These are phyloP conservation scores for Coemansia sp. DNA, from an alignment of 192 early-diverging fungal genomes.

Conservation along the genomic window DNA sequence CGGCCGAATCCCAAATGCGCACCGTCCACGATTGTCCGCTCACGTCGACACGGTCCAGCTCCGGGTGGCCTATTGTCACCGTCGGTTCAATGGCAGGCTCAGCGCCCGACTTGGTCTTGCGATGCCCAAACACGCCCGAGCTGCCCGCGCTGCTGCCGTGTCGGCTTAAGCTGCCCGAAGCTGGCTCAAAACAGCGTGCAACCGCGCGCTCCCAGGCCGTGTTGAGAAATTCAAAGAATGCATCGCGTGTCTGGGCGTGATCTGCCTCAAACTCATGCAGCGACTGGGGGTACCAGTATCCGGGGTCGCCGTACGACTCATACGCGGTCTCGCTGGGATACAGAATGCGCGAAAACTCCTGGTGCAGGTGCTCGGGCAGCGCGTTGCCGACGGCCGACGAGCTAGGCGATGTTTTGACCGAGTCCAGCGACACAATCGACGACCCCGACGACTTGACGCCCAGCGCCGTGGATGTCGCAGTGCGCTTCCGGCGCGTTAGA, in stretches of 20 bases:
- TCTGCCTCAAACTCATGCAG: conserved; percentile 51
- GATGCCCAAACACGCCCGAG: conserved; percentile 12
- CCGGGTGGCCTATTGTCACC: conserved; percentile 26
- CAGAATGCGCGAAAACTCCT: conserved; percentile 43
- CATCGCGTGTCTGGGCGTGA: conserved; percentile 35
- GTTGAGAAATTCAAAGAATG: conserved; percentile 47
- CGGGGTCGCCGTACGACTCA: conserved; percentile 47
- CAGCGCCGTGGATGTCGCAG: conserved; percentile 8
- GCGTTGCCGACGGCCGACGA: conserved; percentile 1
- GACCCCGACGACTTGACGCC: conserved; percentile 31
- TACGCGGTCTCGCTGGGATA: conserved; percentile 42
- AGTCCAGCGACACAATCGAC: conserved; percentile 41
- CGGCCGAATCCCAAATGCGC: conserved; percentile 42
- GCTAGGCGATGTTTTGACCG: conserved; percentile 14
- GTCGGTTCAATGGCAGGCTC: neutral
- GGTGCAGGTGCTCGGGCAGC: conserved; percentile 24
- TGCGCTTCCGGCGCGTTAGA: conserved; percentile 14
- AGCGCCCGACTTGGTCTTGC: conserved; percentile 13
- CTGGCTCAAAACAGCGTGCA: conserved; percentile 41
- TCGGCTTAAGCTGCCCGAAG: conserved; percentile 20
- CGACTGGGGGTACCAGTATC: conserved; percentile 52
- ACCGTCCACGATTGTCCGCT: conserved; percentile 50
- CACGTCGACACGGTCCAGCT: conserved; percentile 50
- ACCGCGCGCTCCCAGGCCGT: conserved; percentile 45
- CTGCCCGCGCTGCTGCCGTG: conserved; percentile 39